A percentile compares a stretch with the other conserved stretches of the same genome.
These are phyloP conservation scores for Aspergillus sclerotiicarbonarius DNA, from an alignment of 495 filamentous ascomycete genomes.

Conservation along the genomic window DNA sequence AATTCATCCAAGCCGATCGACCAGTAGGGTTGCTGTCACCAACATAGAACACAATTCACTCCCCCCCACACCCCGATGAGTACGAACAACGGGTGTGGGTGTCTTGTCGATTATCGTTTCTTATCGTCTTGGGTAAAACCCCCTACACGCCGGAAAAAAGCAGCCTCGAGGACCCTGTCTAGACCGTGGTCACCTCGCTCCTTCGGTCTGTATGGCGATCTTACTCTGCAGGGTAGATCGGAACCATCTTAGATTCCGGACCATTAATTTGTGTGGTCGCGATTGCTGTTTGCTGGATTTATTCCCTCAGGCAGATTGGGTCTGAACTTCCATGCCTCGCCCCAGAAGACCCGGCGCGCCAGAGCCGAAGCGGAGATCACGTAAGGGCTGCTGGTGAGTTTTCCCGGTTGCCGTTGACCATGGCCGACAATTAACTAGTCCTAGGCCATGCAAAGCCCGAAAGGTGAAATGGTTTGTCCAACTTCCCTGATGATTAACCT, in stretches of 20 bases:
- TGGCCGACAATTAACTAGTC: background rate
- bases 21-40: background rate
- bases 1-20: background rate
- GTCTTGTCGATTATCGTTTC: slow-evolving; percentile 45
- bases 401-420: slow-evolving; percentile 8
- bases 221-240: slow-evolving; percentile 23
- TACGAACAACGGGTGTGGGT: slow-evolving; percentile 40
- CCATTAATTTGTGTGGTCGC: slow-evolving; percentile 18
- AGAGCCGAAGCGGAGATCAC: slow-evolving; percentile 69
- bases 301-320: slow-evolving; percentile 13
- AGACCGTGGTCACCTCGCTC: slow-evolving; percentile 17
- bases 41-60: background rate
- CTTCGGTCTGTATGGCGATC: slow-evolving; percentile 29
- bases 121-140: slow-evolving; percentile 40
- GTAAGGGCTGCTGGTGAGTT: slow-evolving; percentile 83
- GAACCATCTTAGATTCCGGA: slow-evolving; percentile 22
- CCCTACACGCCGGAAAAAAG: slow-evolving; percentile 33
- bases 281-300: slow-evolving; percentile 17
- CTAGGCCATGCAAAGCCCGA: slow-evolving; percentile 77
- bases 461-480: slow-evolving; percentile 74
- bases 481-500: background rate
- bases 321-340: slow-evolving; percentile 58
- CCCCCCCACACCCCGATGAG: slow-evolving; percentile 43
- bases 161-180: slow-evolving; percentile 12
- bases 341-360: slow-evolving; percentile 64